Base-by-base conservation (phyloP, 2,329 filamentous ascomycete species). In the Alternaria longipes region DNA sequence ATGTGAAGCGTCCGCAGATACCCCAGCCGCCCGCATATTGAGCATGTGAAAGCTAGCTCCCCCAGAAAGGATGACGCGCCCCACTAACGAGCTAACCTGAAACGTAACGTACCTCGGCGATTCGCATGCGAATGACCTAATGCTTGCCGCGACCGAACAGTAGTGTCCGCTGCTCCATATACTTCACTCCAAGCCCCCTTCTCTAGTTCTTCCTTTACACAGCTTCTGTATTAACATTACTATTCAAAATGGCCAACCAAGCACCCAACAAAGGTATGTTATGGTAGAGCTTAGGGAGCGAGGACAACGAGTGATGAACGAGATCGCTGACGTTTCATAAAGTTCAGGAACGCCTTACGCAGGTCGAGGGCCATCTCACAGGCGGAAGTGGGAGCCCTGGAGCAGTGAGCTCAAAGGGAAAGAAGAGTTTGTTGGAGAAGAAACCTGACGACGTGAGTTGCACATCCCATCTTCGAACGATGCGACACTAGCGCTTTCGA, bases 361-460 rank as follows among this genome's bases (percentile, higher is more conserved):
- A 89, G 76, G 84, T 89, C 62, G 80, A 83, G 56, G 83, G 83
- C 67, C 87, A 89, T 74, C 80, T 89, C 74, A 79, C 89, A 66
- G 76, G 79, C 60, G 77, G 77, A 50, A 64, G 65, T 36, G 56
- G 46, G 22, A 63, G 46, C 22, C 18, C 59, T 32, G 32, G 44
- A 5, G 59, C 54, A 32, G 66, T 75, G 49, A 70, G 74, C 28
- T 76, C 74, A 47, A 74, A 71, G 56, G 82, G 82, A 54, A 80
- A 73, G 65, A 72, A 79, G 62, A 74, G 78, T 7, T 73, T 86
- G 45, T 75, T 85, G 45, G 77, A 81, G 73, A 85, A 89, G 77
- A 82, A 84, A 65, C 83, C 86, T 49, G 85, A 89, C 79, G 87
- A 90, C 78, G 79, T 80, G 74, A 65, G 77, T 76, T 32, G 8